A percentile compares a stretch with the other conserved stretches of the same genome.
These are phyloP conservation scores for Monosporascus sp. DNA, from an alignment of 2,329 filamentous ascomycete species.

Conservation along the genomic window DNA sequence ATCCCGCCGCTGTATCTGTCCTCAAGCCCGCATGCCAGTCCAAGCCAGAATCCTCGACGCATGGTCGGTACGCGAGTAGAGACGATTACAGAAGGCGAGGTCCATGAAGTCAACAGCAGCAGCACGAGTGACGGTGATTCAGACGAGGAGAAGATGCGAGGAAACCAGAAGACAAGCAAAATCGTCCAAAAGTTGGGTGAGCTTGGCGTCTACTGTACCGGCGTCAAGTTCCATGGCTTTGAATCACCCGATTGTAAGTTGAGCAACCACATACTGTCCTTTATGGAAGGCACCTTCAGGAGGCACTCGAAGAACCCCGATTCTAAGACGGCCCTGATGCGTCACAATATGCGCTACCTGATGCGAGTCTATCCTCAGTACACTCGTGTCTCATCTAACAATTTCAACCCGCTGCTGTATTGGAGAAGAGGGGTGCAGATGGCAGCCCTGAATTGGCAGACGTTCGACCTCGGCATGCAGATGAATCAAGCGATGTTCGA, in stretches of 20 bases:
- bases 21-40: conserved; percentile 48
- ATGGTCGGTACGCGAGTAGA: conserved; percentile 48
- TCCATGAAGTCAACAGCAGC: conserved; percentile 51
- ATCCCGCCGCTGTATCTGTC: conserved; percentile 48
- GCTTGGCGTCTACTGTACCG: conserved; percentile 71
- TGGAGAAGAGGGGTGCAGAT: conserved; percentile 97
- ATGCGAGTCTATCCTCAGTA: conserved; percentile 92
- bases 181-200: conserved; percentile 79
- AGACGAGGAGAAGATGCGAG: conserved; percentile 49
- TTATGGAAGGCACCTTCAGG: conserved; percentile 84
- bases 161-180: conserved; percentile 69
- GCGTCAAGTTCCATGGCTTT: conserved; percentile 80
- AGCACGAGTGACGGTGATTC: conserved; percentile 78
- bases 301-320: conserved; percentile 71
- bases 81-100: conserved; percentile 53
- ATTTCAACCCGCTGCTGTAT: conserved; percentile 89
- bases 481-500: conserved; percentile 98
- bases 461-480: conserved; percentile 91
- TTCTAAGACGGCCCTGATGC: conserved; percentile 71
- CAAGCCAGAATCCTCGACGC: conserved; percentile 46
- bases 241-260: conserved; percentile 71
- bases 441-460: conserved; percentile 98
- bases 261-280: conserved; percentile 93
- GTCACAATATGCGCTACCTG: conserved; percentile 85
- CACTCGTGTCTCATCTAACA: conserved; percentile 77